Evolutionary conservation across 495 filamentous ascomycete genomes (phyloP).

Genomic region (Aspergillus cristatus): DNA sequence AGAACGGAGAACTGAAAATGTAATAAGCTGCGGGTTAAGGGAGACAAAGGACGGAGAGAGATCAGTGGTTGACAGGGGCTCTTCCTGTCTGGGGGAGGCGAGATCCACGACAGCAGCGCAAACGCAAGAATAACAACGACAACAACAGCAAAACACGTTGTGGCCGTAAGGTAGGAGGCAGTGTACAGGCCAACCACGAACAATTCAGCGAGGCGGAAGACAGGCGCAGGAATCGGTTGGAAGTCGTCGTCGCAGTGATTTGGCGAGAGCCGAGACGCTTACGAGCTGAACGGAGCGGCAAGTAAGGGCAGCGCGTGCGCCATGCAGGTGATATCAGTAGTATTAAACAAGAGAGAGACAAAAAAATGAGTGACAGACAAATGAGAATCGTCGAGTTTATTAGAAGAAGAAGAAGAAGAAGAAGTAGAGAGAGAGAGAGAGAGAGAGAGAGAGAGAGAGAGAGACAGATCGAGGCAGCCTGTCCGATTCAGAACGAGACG

Average conservation of each 20-base stretch:
- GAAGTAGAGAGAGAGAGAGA: slow-evolving; percentile 5
- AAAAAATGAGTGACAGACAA: slow-evolving; percentile 3
- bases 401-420: slow-evolving; percentile 4
- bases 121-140: neutral
- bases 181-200: neutral
- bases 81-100: slow-evolving; percentile 1
- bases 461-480: neutral
- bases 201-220: neutral
- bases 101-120: slow-evolving; percentile 2
- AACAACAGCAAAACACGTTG: slow-evolving; percentile 13
- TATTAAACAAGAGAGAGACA: slow-evolving; percentile 1
- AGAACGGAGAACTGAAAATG: neutral
- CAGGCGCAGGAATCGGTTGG: too few relatives aligned
- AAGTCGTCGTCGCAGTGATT: too few relatives aligned
- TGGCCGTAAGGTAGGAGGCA: slow-evolving; percentile 1
- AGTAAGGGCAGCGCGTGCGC: too few relatives aligned
- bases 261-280: too few relatives aligned
- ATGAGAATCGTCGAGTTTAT: neutral
- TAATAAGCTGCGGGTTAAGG: neutral
- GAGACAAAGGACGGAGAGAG: neutral
- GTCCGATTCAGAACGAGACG: too few relatives aligned
- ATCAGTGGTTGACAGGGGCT: neutral
- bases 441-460: slow-evolving; percentile 4
- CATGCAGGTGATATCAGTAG: too few relatives aligned
- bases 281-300: too few relatives aligned